Base-by-base conservation (phyloP, 345 rosid genomes). In the Aethionema arabicum region DNA sequence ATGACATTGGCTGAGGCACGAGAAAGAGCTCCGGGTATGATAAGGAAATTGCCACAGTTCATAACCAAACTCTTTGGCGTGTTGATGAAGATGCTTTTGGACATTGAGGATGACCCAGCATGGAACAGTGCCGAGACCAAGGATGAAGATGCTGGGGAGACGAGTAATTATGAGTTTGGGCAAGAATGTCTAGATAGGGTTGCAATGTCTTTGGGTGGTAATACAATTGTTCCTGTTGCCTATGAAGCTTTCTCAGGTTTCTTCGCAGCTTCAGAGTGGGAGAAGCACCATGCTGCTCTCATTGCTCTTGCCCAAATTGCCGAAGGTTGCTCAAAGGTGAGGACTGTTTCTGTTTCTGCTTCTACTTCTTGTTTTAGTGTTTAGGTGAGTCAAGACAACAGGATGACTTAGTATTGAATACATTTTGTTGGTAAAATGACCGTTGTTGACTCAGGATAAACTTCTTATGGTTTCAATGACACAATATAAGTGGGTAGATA, bases 1-100 rank as follows among this genome's bases (percentile, higher is more conserved):
- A 70, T 85, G 0, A 82, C 91, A 0, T 67, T 85, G 49, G 85
- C 87, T 0, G 91, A 85, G 74, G 85, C 91, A 1, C 74, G 91
- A 52, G 91, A 85, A 72, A 78, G 82, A 70, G 91, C 91, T 0
- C 90, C 90, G 0, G 90, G 90, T 47, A 85, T 85, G 90, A 80
- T 85, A 73, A 80, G 90, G 75, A 85, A 85, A 70, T 65, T 85
- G 72, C 91, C 91, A 0, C 87, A 80, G 73, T 85, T 85, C 32
- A 79, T 82, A n/a, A 85, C 72, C 61, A 80, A 81, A 56, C 56
- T 78, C 67, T 85, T 80, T 73, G 65, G 63, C 4, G 74, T 82
- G 51, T 65, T 82, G 71, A 85, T 85, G 91, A 75, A 61, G 32
- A 76, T 80, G 82, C 55, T 85, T 72, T 59, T 82, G 74, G 91